Evolutionary conservation across 1,284 basidiomycete genomes (phyloP).

Genomic region (Anthracocystis walkeri): DNA sequence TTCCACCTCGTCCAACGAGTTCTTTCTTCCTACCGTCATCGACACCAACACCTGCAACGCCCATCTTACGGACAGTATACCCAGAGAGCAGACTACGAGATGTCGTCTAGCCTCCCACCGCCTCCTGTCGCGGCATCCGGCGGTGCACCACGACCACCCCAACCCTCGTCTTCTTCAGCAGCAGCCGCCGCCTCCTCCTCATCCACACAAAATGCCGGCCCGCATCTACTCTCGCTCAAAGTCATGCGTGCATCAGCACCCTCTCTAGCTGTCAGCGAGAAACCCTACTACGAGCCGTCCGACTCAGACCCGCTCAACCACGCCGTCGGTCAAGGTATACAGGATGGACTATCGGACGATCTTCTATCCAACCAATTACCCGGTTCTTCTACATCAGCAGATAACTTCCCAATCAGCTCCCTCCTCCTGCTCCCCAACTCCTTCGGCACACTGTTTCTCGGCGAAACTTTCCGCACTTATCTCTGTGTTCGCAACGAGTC

Average conservation of each 20-base stretch:
- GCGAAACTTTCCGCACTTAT: constrained; percentile 65
- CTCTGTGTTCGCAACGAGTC: constrained; percentile 66
- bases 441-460: constrained; percentile 60
- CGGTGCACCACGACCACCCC: not conserved
- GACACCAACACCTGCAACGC: not conserved
- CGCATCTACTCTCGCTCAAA: constrained; percentile 59
- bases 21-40: constrained; percentile 1
- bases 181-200: not conserved
- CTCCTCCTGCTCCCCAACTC: constrained; percentile 47
- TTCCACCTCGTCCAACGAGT: too few relatives aligned
- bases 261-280: constrained; percentile 33
- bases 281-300: constrained; percentile 42
- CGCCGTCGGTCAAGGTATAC: constrained; percentile 16
- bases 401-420: constrained; percentile 22
- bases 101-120: constrained; percentile 16
- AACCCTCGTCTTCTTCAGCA: constrained; percentile 1
- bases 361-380: constrained; percentile 14
- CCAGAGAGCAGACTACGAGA: not conserved
- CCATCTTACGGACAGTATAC: too few relatives aligned
- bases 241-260: constrained; percentile 59
- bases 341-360: constrained; percentile 6
- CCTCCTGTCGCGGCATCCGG: constrained; percentile 4
- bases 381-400: constrained; percentile 1
- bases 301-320: not conserved
- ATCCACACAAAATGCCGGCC: constrained; percentile 18